Conservation (phyloP, 2,329 filamentous ascomycete genomes). For the Pseudophaeomoniella oleicola region DNA sequence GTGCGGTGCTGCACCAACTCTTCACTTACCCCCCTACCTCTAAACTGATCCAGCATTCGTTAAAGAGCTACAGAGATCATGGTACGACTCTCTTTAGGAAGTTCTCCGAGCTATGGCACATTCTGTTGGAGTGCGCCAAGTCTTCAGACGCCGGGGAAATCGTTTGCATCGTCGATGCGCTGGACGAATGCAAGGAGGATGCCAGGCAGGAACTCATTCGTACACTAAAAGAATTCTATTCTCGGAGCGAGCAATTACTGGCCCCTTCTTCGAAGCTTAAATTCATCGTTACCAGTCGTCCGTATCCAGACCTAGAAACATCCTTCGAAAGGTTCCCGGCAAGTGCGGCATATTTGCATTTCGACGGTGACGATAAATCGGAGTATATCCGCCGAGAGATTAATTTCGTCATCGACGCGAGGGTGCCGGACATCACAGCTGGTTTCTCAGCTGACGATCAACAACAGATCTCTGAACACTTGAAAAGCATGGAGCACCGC, state of each 20-base stretch:
- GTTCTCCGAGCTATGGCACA: slow-evolving; percentile 18
- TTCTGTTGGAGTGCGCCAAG: slow-evolving; percentile 10
- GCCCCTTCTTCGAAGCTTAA: slow-evolving; percentile 17
- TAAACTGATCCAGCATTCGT: slow-evolving; percentile 7
- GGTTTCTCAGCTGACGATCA: slow-evolving; percentile 8
- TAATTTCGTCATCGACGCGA: slow-evolving; percentile 11
- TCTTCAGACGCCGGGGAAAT: slow-evolving; percentile 11
- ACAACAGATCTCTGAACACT: slow-evolving; percentile 10
- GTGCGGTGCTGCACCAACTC: slow-evolving; percentile 23
- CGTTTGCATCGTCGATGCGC: slow-evolving; percentile 24
- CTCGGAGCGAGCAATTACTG: neutral
- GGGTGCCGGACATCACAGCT: slow-evolving; percentile 9
- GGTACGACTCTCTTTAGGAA: slow-evolving; percentile 8
- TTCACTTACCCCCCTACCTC: slow-evolving; percentile 12
- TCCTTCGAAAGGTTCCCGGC: slow-evolving; percentile 6
- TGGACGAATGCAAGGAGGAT: slow-evolving; percentile 23
- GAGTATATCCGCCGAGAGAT: slow-evolving; percentile 13
- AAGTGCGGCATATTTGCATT: slow-evolving; percentile 7
- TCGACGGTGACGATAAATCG: slow-evolving; percentile 10
- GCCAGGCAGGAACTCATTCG: slow-evolving; percentile 11
- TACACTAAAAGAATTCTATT: slow-evolving; percentile 14
- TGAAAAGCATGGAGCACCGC: slow-evolving; percentile 17
- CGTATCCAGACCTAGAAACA: slow-evolving; percentile 9
- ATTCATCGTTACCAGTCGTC: slow-evolving; percentile 19
- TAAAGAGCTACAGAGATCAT: slow-evolving; percentile 8